Evolutionary conservation across 257 asterid genomes (phyloP).

Genomic region (Eucommia ulmoides): DNA sequence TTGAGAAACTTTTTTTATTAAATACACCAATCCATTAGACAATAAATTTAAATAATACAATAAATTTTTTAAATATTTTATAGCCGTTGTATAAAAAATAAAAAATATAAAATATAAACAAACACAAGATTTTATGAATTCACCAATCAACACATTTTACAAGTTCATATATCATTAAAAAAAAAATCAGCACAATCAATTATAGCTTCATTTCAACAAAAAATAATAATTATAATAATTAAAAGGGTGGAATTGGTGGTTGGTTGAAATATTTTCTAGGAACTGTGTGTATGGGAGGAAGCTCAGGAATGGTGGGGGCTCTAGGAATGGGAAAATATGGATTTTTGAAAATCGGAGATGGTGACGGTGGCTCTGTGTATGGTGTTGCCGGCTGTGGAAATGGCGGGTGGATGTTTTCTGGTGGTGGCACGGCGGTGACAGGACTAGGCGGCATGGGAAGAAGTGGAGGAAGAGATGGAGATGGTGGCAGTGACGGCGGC

Average conservation of each 20-base stretch:
- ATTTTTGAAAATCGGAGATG: not conserved
- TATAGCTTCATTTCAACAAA: too few relatives aligned
- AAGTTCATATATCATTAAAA: not conserved
- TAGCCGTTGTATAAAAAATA: too few relatives aligned
- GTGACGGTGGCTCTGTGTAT: too few relatives aligned
- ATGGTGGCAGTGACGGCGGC: not conserved
- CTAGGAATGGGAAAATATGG: not conserved
- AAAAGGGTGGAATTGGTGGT: constrained; percentile 40
- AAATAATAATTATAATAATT: too few relatives aligned
- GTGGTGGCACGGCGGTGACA: not conserved
- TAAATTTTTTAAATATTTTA: too few relatives aligned
- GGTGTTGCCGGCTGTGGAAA: not conserved
- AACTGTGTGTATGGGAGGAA: constrained; percentile 41
- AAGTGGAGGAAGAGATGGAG: not conserved
- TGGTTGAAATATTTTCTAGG: constrained; percentile 56
- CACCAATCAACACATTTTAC: not conserved
- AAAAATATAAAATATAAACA: too few relatives aligned
- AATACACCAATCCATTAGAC: too few relatives aligned
- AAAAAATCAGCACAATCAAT: too few relatives aligned
- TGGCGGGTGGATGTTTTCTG: not conserved
- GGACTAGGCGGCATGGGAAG: not conserved
- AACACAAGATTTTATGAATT: not conserved
- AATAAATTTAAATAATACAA: too few relatives aligned
- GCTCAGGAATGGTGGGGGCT: constrained; percentile 38
- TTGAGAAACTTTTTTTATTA: too few relatives aligned